Evolutionary conservation across 2,329 filamentous ascomycete species (phyloP), one percentile per base, ranked within the genome.

Genomic region (Cladophialophora chaetospira): DNA sequence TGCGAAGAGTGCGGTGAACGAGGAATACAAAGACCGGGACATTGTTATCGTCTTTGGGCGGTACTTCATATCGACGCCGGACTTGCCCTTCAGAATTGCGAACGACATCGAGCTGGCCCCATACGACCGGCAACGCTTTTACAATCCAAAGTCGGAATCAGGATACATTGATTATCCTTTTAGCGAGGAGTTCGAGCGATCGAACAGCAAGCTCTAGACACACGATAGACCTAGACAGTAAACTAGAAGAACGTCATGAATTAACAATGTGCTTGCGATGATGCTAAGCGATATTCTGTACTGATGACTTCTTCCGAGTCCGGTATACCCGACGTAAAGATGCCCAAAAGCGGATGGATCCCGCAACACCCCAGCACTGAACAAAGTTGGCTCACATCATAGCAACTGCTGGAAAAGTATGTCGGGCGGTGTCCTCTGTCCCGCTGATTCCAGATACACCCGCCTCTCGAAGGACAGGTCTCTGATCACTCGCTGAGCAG

Each of bases 1-100:
- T 59, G 74, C 73, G 0, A 79, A 75, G 72, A 77, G 76, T 1
- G 74, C 79, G 33, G 66, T 82, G 8, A 45, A 52, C 10, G 77
- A 80, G 56, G 71, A 75, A 1, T 74, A 74, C 3, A 64, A 65
- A 54, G 66, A 68, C 19, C 72, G 67, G 23, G 79, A 79, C 54
- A 76, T 81, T 57, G 79, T 70, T 10, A 62, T 82, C 23, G 55
- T 78, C 1, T 79, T 75, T 50, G 79, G 78, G 0, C 70, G 78
- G 1, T 73, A 74, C 40, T 82, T 79, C 52, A 73, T 76, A 4
- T 77, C 75, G 44, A 80, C 79, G 52, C 79, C 78, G 0, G 79
- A 82, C 61, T 61, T 81, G 51, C 71, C 79, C 3, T 67, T 76
- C 58, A 65, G 77, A 47, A 60, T 81, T 50, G 71, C 72, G 51